phyloP scores from a whole-genome alignment of 352 stramenopile species.

The Phytophthora ohioensis region DNA sequence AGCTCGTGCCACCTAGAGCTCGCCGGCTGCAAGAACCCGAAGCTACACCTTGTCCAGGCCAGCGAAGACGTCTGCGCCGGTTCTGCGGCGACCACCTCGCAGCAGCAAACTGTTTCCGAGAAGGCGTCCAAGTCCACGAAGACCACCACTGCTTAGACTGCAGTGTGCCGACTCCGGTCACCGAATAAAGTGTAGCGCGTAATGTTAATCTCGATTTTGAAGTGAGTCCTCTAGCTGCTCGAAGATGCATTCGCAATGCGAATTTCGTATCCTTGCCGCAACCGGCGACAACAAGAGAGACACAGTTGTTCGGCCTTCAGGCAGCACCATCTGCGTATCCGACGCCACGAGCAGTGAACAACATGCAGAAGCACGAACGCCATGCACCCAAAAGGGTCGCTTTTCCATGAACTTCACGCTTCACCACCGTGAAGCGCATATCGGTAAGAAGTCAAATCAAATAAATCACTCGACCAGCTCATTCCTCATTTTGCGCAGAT shows the following conservation, averaged over 20 bases:
- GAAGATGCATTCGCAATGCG: not conserved
- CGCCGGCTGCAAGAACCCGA: constrained; percentile 34
- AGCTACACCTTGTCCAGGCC: constrained; percentile 24
- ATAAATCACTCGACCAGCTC: not conserved
- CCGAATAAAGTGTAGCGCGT: constrained; percentile 6
- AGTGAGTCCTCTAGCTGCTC: not conserved
- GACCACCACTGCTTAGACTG: constrained; percentile 8
- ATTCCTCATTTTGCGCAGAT: constrained; percentile 8
- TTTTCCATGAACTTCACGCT: constrained; percentile 2
- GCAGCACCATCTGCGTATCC: constrained; percentile 6
- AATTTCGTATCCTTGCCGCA: too few species aligned
- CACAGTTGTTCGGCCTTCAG: constrained; percentile 1
- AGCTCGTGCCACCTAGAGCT: constrained; percentile 37
- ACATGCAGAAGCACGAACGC: constrained; percentile 1
- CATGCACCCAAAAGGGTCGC: constrained; percentile 1
- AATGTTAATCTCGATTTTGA: constrained; percentile 16
- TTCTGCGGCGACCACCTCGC: constrained; percentile 14
- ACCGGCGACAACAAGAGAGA: not conserved
- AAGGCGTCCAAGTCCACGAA: constrained; percentile 21
- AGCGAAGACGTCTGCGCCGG: constrained; percentile 24
- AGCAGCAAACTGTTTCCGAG: constrained; percentile 27
- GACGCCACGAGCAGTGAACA: constrained; percentile 2
- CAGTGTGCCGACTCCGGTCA: not conserved
- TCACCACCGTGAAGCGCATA: too few species aligned
- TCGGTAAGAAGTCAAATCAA: too few species aligned